Evolutionary conservation across 2,329 filamentous ascomycete genomes (phyloP).

Genomic region (Phaeosphaeria sp.): DNA sequence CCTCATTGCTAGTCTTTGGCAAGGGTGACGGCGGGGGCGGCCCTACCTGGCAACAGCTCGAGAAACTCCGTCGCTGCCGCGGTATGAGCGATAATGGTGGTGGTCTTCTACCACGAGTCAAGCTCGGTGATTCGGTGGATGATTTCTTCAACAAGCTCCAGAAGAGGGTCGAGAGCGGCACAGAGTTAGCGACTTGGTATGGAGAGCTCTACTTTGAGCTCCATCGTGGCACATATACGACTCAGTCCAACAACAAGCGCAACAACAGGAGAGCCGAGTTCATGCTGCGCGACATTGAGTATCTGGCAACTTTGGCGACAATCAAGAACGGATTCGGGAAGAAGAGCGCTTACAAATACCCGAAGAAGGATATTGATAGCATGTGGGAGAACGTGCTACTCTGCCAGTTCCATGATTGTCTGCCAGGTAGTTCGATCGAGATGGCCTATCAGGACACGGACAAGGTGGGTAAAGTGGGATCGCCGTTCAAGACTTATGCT

Average conservation of each 20-base stretch:
- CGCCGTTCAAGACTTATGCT: conserved; percentile 13
- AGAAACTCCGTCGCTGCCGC: conserved; percentile 91
- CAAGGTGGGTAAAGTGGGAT: conserved; percentile 54
- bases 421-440: conserved; percentile 93
- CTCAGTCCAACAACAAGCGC: conserved; percentile 94
- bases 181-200: conserved; percentile 91
- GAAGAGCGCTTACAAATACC: conserved; percentile 75
- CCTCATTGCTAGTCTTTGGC: conserved; percentile 90
- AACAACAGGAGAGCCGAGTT: conserved; percentile 90
- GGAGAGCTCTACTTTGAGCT: conserved; percentile 98
- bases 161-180: conserved; percentile 71
- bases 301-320: conserved; percentile 84
- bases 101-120: conserved; percentile 82
- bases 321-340: conserved; percentile 65
- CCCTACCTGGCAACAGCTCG: conserved; percentile 90
- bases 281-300: conserved; percentile 85
- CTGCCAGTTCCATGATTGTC: conserved; percentile 97
- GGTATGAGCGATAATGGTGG: conserved; percentile 89
- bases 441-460: conserved; percentile 99
- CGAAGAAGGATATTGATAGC: conserved; percentile 88
- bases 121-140: conserved; percentile 88
- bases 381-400: conserved; percentile 95
- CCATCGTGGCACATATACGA: conserved; percentile 96
- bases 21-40: conserved; percentile 97
- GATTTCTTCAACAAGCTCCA: conserved; percentile 91